Base-by-base conservation (phyloP, 768 basidiomycete genomes). In the Hypholoma sublateritium region DNA sequence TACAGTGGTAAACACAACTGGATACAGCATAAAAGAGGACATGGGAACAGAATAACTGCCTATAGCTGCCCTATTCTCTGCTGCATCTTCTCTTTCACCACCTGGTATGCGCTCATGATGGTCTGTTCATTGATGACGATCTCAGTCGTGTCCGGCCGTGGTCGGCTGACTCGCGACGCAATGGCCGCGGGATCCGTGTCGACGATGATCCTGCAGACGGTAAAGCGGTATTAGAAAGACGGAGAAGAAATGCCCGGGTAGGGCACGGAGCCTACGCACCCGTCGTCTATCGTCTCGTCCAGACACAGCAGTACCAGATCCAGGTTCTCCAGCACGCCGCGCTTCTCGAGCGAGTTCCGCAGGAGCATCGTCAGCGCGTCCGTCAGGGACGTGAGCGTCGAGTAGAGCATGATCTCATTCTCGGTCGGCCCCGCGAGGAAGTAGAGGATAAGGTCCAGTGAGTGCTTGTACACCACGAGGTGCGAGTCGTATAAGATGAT, bases 101-200 rank as follows among this genome's bases (percentile, higher is more conserved):
- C 91, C 77, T 91, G 86, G 77, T 95, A 97, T 28, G 95, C 95
- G 67, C 79, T 95, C 82, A 96, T 81, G 58, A 97, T 80, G 8
- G 94, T 95, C 75, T 97, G 95, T 75, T 99, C 97, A 79, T 99
- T 98, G 80, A 99, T 96, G 60, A 95, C 89, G 61, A 99, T 97
- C 64, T 98, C 95, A 36, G 89, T 90, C 50, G 95, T 88, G 71
- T 98, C 97, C 14, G 96, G 88, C 61, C 86, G 88, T 42, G 97
- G 93, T 61, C 95, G 77, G 65, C 91, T 95, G 51, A 98, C 97
- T 52, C 97, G 78, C 32, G 94, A 93, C 0, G 95, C 94, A 68
- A 98, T 97, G n/a, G 95, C 90, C 0, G 93, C 84, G 2, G 95
- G 80, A 70, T 99, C 97, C 0, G 96, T 98, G 73, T 98, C 96